Evolutionary conservation across 768 basidiomycete genomes (phyloP).

Genomic region (Mrakia hoshinonis): DNA sequence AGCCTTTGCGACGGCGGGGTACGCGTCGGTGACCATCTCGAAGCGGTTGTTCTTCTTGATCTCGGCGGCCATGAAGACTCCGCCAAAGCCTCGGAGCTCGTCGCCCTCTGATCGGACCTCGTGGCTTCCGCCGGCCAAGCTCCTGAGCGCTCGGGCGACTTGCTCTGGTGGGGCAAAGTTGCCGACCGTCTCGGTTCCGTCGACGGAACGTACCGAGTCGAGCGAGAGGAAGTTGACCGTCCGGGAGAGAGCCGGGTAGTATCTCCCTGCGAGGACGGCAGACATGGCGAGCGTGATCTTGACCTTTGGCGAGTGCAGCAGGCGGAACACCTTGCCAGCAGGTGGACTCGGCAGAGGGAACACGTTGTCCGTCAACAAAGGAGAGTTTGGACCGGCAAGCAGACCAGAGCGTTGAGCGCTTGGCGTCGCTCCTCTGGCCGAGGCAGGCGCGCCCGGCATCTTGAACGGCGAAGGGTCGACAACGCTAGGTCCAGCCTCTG

Average conservation of each 20-base stretch:
- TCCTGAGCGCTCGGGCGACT: not conserved
- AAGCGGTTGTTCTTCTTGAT: no score
- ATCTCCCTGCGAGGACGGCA: not conserved
- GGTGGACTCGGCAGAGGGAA: not conserved
- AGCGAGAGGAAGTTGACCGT: not conserved
- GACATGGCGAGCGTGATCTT: not conserved
- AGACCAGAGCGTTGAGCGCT: not conserved
- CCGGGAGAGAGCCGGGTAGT: not conserved
- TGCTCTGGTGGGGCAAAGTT: not conserved
- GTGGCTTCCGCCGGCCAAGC: not conserved
- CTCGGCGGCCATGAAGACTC: no score
- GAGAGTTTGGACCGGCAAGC: not conserved
- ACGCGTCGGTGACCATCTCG: no score
- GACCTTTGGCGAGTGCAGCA: not conserved
- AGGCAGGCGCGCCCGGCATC: no score
- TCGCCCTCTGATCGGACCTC: not conserved
- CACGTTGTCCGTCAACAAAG: not conserved
- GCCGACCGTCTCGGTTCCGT: not conserved
- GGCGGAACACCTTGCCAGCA: not conserved
- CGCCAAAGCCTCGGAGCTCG: not conserved
- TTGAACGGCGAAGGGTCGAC: no score
- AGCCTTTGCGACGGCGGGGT: no score
- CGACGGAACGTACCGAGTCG: not conserved
- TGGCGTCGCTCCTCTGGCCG: no score
- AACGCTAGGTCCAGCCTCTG: no score